Evolutionary conservation across 176 grass and related monocot species (phyloP), one percentile per base, ranked within the genome.

Genomic region (Eleusine indica): DNA sequence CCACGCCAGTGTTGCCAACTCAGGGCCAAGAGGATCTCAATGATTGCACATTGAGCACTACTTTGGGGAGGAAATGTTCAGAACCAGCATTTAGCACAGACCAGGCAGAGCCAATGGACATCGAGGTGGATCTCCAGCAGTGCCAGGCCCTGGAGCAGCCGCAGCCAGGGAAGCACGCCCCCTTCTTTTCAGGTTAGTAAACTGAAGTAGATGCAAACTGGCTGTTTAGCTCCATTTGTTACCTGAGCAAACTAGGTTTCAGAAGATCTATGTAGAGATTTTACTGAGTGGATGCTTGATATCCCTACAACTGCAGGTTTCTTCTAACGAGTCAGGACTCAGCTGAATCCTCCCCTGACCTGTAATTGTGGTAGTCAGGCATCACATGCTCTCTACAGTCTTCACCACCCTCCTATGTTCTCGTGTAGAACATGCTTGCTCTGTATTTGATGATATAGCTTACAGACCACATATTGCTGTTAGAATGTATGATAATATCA

Each of bases 241-340:
- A 21, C 57, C 2, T 63, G 60, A 28, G n/a, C 54, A 58, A 58
- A 58, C 54, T 21, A 58, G 19, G 18, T 58, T n/a, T 60, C 29
- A 39, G 73, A 51, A 5, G n/a, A 41, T 35, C 32, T 35, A 35
- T 35, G 32, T 35, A 35, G 32, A 35, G 32, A 35, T 35, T 63
- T 77, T 44, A 37, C 6, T 9, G 37, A 57, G 0, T 72, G 10
- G 71, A 73, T 74, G 13, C 2, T 81, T 71, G 68, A 42, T 73
- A 12, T 54, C 11, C 63, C 80, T 25, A n/a, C 74, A 78, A 75
- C 37, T 73, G 73, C 78, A 89, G 88, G 83, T 77, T 86, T 89
- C 73, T 89, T 89, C 66, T 89, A 64, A 82, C 21, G 40, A 48
- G 28, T 21, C 5, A 35, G 5, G 13, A 25, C 52, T 25, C 9